Evolutionary conservation across 78 protist genomes (phyloP).

Genomic region (Isochrysis galbana): DNA sequence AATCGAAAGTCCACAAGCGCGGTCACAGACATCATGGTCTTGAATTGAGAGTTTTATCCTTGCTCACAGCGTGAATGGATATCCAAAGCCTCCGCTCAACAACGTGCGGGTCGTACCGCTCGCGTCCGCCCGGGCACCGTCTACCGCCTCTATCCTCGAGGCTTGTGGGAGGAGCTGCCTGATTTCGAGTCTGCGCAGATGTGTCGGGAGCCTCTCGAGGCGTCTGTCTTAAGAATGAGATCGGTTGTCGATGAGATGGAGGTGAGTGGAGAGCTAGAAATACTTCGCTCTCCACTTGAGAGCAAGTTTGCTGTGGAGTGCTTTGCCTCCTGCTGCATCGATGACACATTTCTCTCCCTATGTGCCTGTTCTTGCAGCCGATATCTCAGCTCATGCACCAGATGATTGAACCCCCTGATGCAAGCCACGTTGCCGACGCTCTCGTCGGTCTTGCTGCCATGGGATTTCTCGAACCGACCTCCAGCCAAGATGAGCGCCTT

Average conservation of each 20-base stretch:
- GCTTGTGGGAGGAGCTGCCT: not conserved
- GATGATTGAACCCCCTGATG: not conserved
- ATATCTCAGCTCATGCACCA: not conserved
- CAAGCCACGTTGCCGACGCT: not conserved
- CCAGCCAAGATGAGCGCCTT: too few species aligned
- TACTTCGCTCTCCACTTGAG: too few species aligned
- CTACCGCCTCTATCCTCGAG: not conserved
- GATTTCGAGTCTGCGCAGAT: not conserved
- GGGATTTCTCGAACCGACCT: not conserved
- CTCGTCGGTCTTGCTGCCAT: not conserved
- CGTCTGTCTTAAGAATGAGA: not conserved
- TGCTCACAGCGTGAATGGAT: not conserved
- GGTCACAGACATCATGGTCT: too few species aligned
- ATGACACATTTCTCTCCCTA: too few species aligned
- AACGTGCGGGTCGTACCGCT: not conserved
- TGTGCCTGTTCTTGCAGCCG: not conserved
- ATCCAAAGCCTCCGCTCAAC: not conserved
- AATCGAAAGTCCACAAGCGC: too few species aligned
- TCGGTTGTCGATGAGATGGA: not conserved
- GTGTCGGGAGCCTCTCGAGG: not conserved
- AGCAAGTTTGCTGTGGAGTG: too few species aligned
- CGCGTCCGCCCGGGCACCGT: slow-evolving; percentile 7
- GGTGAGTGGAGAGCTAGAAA: too few species aligned
- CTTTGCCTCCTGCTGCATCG: too few species aligned
- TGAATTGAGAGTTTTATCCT: too few species aligned